Percentiles rank a stretch among this genome's conserved stretches.
Evolutionary conservation across 345 rosid species (phyloP).

Genomic region (Abelmoschus esculentus): DNA sequence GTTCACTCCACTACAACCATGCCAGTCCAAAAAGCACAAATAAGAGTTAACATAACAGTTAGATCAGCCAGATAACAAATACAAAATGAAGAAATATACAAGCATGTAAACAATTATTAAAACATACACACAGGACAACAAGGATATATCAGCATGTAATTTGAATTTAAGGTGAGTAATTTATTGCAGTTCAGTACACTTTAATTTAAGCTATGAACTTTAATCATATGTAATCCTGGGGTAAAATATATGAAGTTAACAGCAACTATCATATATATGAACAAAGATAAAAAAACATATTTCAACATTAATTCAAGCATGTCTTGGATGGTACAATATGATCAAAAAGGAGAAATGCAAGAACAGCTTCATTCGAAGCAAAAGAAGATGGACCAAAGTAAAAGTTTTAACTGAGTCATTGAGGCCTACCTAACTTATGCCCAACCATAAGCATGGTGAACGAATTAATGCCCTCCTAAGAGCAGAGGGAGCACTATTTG

Average conservation of each 20-base stretch:
- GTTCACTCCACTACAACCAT: neutral
- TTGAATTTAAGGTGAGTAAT: neutral
- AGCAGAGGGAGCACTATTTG: neutral
- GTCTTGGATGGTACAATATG: neutral
- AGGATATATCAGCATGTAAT: neutral
- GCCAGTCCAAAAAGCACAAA: neutral
- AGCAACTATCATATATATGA: neutral
- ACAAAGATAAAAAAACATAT: neutral
- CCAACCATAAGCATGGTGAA: neutral
- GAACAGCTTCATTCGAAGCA: neutral
- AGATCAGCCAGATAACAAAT: neutral
- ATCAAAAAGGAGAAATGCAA: neutral
- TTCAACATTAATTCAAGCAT: conserved; percentile 4
- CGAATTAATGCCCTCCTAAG: neutral
- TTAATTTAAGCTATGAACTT: neutral
- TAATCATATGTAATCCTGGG: neutral
- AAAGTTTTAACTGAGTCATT: neutral
- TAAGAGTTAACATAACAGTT: neutral
- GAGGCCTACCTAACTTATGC: neutral
- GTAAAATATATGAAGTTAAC: neutral
- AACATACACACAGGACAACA: neutral
- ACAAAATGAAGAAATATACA: neutral
- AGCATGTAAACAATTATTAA: neutral
- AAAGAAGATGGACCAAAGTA: neutral
- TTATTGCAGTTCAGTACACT: neutral